These are phyloP conservation scores for Saccharomycopsis fermentans DNA, from an alignment of 805 yeast genomes.

Conservation along the genomic window DNA sequence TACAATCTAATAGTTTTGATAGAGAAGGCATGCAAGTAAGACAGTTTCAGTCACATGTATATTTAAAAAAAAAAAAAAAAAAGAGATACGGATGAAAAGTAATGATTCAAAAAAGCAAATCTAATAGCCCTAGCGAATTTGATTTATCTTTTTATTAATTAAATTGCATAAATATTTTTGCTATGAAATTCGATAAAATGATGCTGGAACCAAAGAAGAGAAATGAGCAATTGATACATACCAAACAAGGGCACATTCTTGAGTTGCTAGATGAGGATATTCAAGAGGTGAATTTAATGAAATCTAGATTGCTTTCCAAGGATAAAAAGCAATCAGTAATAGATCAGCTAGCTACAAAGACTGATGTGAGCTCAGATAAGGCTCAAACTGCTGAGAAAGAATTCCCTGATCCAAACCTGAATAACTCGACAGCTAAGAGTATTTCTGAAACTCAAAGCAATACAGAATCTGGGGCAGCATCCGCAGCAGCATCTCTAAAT, in stretches of 20 bases:
- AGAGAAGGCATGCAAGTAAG: too few relatives aligned
- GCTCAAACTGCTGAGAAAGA: not conserved
- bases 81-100: too few relatives aligned
- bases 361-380: constrained; percentile 10
- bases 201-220: not conserved
- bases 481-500: not conserved
- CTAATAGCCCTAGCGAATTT: too few relatives aligned
- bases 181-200: not conserved
- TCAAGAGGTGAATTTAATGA: constrained; percentile 31
- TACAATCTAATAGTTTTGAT: too few relatives aligned
- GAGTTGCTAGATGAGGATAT: constrained; percentile 31
- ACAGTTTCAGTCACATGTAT: too few relatives aligned
- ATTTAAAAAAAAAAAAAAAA: too few relatives aligned
- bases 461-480: not conserved
- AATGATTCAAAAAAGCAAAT: too few relatives aligned
- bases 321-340: constrained; percentile 8
- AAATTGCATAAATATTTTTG: not conserved
- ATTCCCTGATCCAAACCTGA: not conserved
- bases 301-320: constrained; percentile 22
- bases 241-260: constrained; percentile 16
- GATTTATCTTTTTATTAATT: too few relatives aligned
- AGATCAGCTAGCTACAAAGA: constrained; percentile 1
- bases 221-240: constrained; percentile 13
- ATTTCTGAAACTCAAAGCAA: not conserved
- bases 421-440: not conserved